Conservation (phyloP, 495 filamentous ascomycete genomes). For the Darksidea phi region DNA sequence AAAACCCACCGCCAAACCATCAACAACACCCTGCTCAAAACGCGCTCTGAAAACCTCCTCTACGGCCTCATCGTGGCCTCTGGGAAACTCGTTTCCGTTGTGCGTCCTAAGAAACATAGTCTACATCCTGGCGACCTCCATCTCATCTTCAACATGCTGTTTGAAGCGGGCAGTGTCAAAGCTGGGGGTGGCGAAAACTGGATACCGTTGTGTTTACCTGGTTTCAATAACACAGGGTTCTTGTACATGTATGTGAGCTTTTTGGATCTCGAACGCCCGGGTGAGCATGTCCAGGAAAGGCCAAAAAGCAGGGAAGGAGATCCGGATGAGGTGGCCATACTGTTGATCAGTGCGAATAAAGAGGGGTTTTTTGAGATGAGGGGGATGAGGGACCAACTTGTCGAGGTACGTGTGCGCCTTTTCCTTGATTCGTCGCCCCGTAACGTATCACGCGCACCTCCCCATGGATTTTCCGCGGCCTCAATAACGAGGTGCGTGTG, state of each 20-base stretch:
- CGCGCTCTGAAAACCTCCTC: constrained; percentile 69
- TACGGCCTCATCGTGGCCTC: constrained; percentile 94
- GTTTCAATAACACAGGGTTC: constrained; percentile 97
- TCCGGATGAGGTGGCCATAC: constrained; percentile 79
- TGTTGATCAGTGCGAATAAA: constrained; percentile 89
- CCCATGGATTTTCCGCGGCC: too few species aligned
- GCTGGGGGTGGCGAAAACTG: constrained; percentile 92
- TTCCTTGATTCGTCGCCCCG: constrained; percentile 1
- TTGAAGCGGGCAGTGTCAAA: constrained; percentile 85
- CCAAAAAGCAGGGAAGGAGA: constrained; percentile 42
- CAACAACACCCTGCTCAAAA: constrained; percentile 80
- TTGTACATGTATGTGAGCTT: constrained; percentile 99
- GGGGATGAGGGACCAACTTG: constrained; percentile 76
- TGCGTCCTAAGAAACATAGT: constrained; percentile 90
- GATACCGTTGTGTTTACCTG: constrained; percentile 94
- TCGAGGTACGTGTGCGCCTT: constrained; percentile 51
- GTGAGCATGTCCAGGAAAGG: constrained; percentile 40
- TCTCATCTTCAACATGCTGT: constrained; percentile 99
- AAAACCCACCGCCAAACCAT: constrained; percentile 83
- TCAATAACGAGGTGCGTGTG: too few species aligned
- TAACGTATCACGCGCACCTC: constrained; percentile 2
- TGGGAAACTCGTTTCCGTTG: constrained; percentile 89
- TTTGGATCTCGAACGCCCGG: constrained; percentile 55
- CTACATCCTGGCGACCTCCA: constrained; percentile 94
- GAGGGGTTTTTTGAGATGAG: constrained; percentile 90